These are phyloP conservation scores for Lentinula raphanica DNA, from an alignment of 768 basidiomycete species.

Conservation along the genomic window DNA sequence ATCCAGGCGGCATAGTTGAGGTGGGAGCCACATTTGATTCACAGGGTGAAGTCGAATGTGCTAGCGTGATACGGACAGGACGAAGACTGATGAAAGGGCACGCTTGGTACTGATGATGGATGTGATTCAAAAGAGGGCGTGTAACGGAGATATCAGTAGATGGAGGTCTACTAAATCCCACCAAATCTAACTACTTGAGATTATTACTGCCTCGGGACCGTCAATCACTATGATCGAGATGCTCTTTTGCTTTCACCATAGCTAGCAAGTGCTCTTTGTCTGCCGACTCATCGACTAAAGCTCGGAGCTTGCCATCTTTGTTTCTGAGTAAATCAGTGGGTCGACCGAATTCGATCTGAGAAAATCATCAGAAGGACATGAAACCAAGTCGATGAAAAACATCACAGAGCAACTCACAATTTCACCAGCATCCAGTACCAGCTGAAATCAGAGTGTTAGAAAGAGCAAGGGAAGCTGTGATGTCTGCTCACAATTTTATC, in stretches of 20 bases:
- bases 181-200: too few relatives aligned
- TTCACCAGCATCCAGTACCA: slow-evolving; percentile 4
- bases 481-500: slow-evolving; percentile 29
- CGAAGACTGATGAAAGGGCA: slow-evolving; percentile 65
- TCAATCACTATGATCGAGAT: not conserved
- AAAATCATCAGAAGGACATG: too few relatives aligned
- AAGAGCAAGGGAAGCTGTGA: not conserved
- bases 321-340: slow-evolving; percentile 2
- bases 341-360: slow-evolving; percentile 1
- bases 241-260: not conserved
- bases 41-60: slow-evolving; percentile 47
- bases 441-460: not conserved
- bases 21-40: slow-evolving; percentile 52
- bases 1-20: slow-evolving; percentile 64
- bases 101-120: slow-evolving; percentile 52
- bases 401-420: not conserved
- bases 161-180: too few relatives aligned
- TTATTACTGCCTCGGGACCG: not conserved
- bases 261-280: slow-evolving; percentile 1
- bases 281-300: slow-evolving; percentile 4
- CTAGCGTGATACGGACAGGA: slow-evolving; percentile 64
- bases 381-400: too few relatives aligned
- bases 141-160: too few relatives aligned
- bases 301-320: not conserved
- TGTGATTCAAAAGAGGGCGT: not conserved